Percentiles rank a stretch among this genome's conserved stretches.
Evolutionary conservation across 192 early-diverging fungal genomes (phyloP).

Genomic region (Coemansia umbellata): DNA sequence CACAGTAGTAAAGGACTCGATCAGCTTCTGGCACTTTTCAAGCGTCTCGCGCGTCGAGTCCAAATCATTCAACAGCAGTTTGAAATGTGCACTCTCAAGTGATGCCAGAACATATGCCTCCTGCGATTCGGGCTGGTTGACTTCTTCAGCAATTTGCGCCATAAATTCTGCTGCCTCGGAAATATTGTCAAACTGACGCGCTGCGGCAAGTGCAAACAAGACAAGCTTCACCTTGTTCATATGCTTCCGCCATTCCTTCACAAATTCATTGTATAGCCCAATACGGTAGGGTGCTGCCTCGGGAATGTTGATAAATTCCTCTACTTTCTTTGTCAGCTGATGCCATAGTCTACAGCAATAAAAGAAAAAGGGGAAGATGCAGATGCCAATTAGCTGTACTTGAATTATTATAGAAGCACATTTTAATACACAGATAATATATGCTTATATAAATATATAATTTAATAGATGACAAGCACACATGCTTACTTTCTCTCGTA

Average conservation of each 20-base stretch:
- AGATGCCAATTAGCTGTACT: no score
- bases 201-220: constrained; percentile 71
- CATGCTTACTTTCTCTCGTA: constrained; percentile 89
- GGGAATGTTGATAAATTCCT: constrained; percentile 75
- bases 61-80: constrained; percentile 72
- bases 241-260: constrained; percentile 88
- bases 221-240: constrained; percentile 95
- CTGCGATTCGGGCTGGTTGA: constrained; percentile 63
- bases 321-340: constrained; percentile 81
- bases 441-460: no score
- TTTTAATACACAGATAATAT: no score
- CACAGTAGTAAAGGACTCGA: constrained; percentile 51
- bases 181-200: constrained; percentile 69
- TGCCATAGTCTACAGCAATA: constrained; percentile 88
- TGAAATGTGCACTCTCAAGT: constrained; percentile 83
- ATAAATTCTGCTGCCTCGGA: constrained; percentile 75
- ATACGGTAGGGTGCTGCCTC: constrained; percentile 74
- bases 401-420: no score
- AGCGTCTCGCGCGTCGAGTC: constrained; percentile 81
- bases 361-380: background rate
- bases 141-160: constrained; percentile 61
- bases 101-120: constrained; percentile 84
- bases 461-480: no score
- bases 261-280: constrained; percentile 84
- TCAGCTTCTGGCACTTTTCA: constrained; percentile 80